Evolutionary conservation across 768 basidiomycete genomes (phyloP).

Genomic region (Trametes elegans): DNA sequence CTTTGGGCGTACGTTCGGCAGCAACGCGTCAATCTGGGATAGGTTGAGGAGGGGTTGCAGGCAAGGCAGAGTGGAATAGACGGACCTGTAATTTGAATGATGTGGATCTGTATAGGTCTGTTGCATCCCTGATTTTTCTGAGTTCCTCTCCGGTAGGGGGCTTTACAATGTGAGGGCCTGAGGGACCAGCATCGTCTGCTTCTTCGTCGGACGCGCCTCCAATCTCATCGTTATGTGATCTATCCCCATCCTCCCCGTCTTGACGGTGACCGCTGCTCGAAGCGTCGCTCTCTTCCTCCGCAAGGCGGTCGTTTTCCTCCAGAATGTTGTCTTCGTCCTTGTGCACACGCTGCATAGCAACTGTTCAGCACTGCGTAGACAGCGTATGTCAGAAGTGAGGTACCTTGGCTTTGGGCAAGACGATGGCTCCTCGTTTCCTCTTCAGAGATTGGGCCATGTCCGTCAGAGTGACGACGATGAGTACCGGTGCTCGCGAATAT

Average conservation of each 20-base stretch:
- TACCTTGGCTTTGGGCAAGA: neutral
- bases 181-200: neutral
- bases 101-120: conserved; percentile 70
- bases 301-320: neutral
- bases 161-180: conserved; percentile 32
- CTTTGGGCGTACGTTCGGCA: conserved; percentile 75
- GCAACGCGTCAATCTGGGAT: conserved; percentile 70
- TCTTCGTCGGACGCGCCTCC: conserved; percentile 2
- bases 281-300: neutral
- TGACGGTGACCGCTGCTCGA: neutral
- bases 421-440: neutral
- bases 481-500: neutral
- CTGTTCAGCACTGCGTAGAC: neutral
- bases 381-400: neutral
- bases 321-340: neutral
- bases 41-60: neutral
- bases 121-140: conserved; percentile 67
- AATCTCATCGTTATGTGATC: neutral
- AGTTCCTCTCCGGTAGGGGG: conserved; percentile 73
- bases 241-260: conserved; percentile 13
- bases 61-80: neutral
- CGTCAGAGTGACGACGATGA: neutral
- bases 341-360: neutral
- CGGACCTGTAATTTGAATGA: conserved; percentile 83
- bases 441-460: neutral